Evolutionary conservation across 495 filamentous ascomycete species (phyloP).

Genomic region (Lophiostoma macrostomum): DNA sequence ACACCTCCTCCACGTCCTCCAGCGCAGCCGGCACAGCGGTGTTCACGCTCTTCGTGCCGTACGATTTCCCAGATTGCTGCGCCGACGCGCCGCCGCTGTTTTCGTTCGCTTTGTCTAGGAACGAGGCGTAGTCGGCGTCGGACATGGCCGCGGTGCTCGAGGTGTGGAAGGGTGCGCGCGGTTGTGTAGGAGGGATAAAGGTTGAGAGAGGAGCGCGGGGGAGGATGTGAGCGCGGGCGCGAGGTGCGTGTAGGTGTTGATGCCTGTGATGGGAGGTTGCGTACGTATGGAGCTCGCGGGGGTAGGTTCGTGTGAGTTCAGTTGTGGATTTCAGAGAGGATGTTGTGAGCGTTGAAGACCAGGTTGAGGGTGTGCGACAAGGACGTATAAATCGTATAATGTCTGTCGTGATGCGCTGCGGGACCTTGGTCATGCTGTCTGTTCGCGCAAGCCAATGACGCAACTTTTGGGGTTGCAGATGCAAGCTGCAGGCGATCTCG

Average conservation of each 20-base stretch:
- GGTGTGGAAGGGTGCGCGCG: not conserved
- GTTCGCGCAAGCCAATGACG: constrained; percentile 12
- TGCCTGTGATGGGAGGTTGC: too few relatives aligned
- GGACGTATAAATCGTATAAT: not conserved
- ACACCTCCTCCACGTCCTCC: constrained; percentile 59
- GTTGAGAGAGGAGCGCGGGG: too few relatives aligned
- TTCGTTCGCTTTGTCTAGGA: constrained; percentile 80
- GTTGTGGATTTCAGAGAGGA: too few relatives aligned
- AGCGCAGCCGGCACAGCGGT: constrained; percentile 60
- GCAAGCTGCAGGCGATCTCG: not conserved
- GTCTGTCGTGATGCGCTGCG: not conserved
- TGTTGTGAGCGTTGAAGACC: too few relatives aligned
- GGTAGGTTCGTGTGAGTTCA: too few relatives aligned
- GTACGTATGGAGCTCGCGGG: too few relatives aligned
- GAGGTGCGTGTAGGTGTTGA: too few relatives aligned
- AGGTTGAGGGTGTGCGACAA: too few relatives aligned
- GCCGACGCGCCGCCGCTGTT: constrained; percentile 50
- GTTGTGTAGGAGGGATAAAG: not conserved
- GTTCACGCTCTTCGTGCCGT: constrained; percentile 41
- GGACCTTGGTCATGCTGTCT: constrained; percentile 15
- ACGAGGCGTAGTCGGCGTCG: constrained; percentile 75
- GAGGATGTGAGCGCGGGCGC: too few relatives aligned
- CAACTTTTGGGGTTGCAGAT: not conserved
- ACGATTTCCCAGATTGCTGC: constrained; percentile 30
- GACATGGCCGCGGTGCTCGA: constrained; percentile 44